Evolutionary conservation across 495 filamentous ascomycete species (phyloP), one percentile per base, ranked within the genome.

Genomic region (Aspergillus haitiensis): DNA sequence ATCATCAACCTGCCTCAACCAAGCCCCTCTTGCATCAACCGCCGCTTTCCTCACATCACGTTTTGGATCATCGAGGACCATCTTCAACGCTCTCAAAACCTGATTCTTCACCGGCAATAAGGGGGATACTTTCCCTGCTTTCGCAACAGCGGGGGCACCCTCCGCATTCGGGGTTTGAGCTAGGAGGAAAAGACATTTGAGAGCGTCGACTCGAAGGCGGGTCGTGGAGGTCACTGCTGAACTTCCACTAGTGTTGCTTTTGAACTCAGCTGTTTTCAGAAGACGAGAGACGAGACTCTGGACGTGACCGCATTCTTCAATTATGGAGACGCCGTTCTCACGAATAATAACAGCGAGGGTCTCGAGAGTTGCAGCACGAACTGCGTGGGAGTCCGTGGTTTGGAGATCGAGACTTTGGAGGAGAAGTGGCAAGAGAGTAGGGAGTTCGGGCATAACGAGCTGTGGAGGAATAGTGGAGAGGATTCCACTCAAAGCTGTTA

Each of bases 381-480:
- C 80, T n/a, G 75, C 69, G 5, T 76, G 67, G 12, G 75, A 74
- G 55, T 81, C 72, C 11, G 70, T 60, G 6, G 82, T 75, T 52
- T 77, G 70, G 37, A 90, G 80, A 58, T 90, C 86, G n/a, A 91
- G 77, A 49, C 76, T 82, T 66, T 90, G 88, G 4, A 91, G 79
- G 45, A 91, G 81, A n/a, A 89, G 79, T 0, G 88, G 86, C 6
- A 86, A 74, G 16, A 91, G 74, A 15, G 76, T 77, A 16, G 76
- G 76, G 9, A 91, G 75, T 62, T 86, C 80, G 1, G 83, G 78
- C 62, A 84, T 77, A 18, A 89, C 81, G 45, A 91, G 75, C 15
- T 71, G 61, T 21, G 84, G 82, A 9, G 87, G 78, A 33, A 87
- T 80, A 58, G 82, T 81, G 56, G 79, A 78, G 40, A 91, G 78